Percentiles rank a stretch among this genome's conserved stretches.
These are phyloP conservation scores for Batkoa obscura DNA, from an alignment of 371 early-diverging fungal genomes.

Conservation along the genomic window DNA sequence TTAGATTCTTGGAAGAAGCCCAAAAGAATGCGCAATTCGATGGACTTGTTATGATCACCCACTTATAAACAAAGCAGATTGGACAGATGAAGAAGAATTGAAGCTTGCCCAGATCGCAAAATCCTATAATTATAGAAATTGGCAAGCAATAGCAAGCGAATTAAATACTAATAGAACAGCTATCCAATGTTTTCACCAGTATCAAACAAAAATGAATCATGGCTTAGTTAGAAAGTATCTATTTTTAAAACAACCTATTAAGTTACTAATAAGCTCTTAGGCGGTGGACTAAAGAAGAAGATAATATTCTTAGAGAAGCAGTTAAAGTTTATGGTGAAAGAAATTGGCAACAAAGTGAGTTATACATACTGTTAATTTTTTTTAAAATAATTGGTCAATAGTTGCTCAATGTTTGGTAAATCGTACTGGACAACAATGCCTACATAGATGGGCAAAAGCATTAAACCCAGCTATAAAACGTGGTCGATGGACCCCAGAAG, in stretches of 20 bases:
- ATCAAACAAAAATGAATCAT: conserved; percentile 27
- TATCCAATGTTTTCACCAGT: conserved; percentile 57
- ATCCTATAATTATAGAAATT: conserved; percentile 21
- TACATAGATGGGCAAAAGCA: conserved; percentile 59
- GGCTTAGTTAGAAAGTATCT: conserved; percentile 13
- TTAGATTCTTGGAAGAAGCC: conserved; percentile 34
- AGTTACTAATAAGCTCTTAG: background rate
- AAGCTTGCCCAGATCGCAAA: conserved; percentile 23
- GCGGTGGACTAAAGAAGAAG: conserved; percentile 43
- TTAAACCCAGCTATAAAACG: conserved; percentile 53
- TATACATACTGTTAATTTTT: conserved; percentile 25
- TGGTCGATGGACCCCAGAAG: conserved; percentile 50
- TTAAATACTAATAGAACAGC: conserved; percentile 49
- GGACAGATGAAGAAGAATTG: conserved; percentile 33
- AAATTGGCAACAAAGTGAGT: conserved; percentile 36
- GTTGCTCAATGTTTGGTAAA: conserved; percentile 43
- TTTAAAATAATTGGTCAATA: conserved; percentile 45
- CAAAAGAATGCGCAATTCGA: conserved; percentile 54
- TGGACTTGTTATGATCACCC: conserved; percentile 76
- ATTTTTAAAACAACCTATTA: background rate
- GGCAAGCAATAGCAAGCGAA: conserved; percentile 36
- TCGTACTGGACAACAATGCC: conserved; percentile 61
- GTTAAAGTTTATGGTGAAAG: conserved; percentile 37
- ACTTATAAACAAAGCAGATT: conserved; percentile 45
- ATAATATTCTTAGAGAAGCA: conserved; percentile 25